phyloP scores from a whole-genome alignment of 306 rosid genomes.

The Arachis stenosperma region DNA sequence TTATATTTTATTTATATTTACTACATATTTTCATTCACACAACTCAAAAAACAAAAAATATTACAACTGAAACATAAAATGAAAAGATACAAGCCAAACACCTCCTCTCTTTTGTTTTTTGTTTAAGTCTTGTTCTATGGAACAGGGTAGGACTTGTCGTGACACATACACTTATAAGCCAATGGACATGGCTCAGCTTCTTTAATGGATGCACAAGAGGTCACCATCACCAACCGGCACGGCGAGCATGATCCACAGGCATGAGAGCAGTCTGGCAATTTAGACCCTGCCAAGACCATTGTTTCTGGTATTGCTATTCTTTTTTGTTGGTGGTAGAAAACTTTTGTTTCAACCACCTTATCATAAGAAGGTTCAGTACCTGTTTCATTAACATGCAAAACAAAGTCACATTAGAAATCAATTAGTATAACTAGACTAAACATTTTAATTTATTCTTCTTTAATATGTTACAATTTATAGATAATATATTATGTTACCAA shows the following conservation, averaged over 20 bases:
- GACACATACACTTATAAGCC: conserved; percentile 94
- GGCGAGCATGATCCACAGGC: conserved; percentile 88
- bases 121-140: conserved; percentile 45
- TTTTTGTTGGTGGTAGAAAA: conserved; percentile 10
- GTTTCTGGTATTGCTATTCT: conserved; percentile 47
- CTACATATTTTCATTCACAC: too few species aligned
- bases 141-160: conserved; percentile 78
- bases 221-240: conserved; percentile 74
- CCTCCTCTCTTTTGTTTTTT: background rate
- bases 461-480: too few species aligned
- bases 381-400: background rate
- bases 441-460: too few species aligned
- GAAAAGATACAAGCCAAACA: too few species aligned
- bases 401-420: background rate
- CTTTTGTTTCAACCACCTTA: background rate
- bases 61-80: too few species aligned
- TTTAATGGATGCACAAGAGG: conserved; percentile 64
- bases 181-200: conserved; percentile 96
- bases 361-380: conserved; percentile 7
- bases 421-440: background rate
- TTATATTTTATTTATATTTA: too few species aligned
- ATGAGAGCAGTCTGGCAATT: conserved; percentile 82
- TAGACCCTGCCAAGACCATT: conserved; percentile 68
- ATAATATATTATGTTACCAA: too few species aligned
- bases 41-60: too few species aligned